phyloP scores from a whole-genome alignment of 306 rosid genomes.

The Senna siamea region DNA sequence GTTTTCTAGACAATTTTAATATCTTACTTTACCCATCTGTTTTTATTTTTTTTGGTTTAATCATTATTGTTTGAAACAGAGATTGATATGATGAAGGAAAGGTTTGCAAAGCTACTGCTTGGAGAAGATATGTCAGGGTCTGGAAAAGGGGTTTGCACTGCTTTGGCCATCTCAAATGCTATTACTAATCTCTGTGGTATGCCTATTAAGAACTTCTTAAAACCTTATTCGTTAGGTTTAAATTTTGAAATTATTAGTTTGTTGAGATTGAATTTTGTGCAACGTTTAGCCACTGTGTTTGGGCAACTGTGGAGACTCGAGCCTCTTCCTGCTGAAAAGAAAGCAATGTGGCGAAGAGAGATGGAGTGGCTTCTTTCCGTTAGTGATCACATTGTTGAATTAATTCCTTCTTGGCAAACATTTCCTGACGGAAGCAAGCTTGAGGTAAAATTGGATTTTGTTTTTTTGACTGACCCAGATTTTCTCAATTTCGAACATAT shows the following conservation, averaged over 20 bases:
- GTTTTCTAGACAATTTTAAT: not conserved
- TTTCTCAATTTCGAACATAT: too few species aligned
- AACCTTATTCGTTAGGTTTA: not conserved
- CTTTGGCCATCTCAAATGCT: conserved; percentile 93
- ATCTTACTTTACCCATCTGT: not conserved
- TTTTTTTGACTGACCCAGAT: not conserved
- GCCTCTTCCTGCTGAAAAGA: conserved; percentile 72
- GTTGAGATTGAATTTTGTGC: conserved; percentile 19
- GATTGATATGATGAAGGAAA: conserved; percentile 88
- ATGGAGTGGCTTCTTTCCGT: conserved; percentile 87
- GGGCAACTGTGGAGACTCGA: conserved; percentile 96
- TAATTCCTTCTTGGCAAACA: conserved; percentile 86
- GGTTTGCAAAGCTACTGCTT: conserved; percentile 87
- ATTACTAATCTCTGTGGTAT: conserved; percentile 95
- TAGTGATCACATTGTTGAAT: conserved; percentile 83
- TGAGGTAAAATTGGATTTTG: conserved; percentile 59
- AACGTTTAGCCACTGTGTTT: conserved; percentile 71
- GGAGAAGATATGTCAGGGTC: conserved; percentile 99
- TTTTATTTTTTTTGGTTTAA: not conserved
- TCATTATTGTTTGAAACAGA: conserved; percentile 44
- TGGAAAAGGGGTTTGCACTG: conserved; percentile 94
- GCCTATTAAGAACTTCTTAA: not conserved
- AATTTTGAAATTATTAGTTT: not conserved
- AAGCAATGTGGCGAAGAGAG: conserved; percentile 86
- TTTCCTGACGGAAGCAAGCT: conserved; percentile 90